A percentile compares a stretch with the other conserved stretches of the same genome.
These are phyloP conservation scores for Daldinia grandis DNA, from an alignment of 495 filamentous ascomycete genomes.

Conservation along the genomic window DNA sequence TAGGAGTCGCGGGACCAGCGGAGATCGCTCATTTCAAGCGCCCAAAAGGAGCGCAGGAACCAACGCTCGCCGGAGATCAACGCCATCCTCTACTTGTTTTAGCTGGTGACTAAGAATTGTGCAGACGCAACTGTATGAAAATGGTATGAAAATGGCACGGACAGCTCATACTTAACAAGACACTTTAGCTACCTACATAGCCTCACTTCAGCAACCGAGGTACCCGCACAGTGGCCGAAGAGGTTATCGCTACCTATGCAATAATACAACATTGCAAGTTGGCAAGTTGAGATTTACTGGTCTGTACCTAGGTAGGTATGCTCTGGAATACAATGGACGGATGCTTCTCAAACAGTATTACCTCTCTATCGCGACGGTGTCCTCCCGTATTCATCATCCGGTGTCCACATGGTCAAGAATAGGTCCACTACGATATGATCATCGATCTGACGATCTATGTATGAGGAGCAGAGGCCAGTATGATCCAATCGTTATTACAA, in stretches of 20 bases:
- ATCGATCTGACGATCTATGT: slow-evolving; percentile 36
- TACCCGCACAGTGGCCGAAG: background rate
- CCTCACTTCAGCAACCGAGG: slow-evolving; percentile 2
- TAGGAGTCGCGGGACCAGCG: slow-evolving; percentile 21
- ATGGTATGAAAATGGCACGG: slow-evolving; percentile 1
- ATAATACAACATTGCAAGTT: background rate
- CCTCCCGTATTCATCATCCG: background rate
- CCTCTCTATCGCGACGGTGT: background rate
- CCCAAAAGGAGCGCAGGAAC: slow-evolving; percentile 25
- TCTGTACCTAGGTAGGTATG: background rate
- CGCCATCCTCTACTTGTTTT: slow-evolving; percentile 21
- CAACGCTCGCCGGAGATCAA: slow-evolving; percentile 31
- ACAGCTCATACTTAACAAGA: background rate
- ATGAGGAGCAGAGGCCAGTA: slow-evolving; percentile 30
- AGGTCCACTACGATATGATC: slow-evolving; percentile 33
- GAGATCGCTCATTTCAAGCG: slow-evolving; percentile 30
- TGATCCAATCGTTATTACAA: slow-evolving; percentile 15
- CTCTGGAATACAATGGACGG: background rate
- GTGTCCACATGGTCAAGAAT: slow-evolving; percentile 2
- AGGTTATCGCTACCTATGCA: no score
- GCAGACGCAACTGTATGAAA: slow-evolving; percentile 18
- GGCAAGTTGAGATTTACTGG: background rate
- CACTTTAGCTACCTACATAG: slow-evolving; percentile 1
- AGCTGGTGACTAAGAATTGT: slow-evolving; percentile 24
- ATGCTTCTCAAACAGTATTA: background rate